These are phyloP conservation scores for Malassezia restricta DNA, from an alignment of 1,284 basidiomycete genomes.

Conservation along the genomic window DNA sequence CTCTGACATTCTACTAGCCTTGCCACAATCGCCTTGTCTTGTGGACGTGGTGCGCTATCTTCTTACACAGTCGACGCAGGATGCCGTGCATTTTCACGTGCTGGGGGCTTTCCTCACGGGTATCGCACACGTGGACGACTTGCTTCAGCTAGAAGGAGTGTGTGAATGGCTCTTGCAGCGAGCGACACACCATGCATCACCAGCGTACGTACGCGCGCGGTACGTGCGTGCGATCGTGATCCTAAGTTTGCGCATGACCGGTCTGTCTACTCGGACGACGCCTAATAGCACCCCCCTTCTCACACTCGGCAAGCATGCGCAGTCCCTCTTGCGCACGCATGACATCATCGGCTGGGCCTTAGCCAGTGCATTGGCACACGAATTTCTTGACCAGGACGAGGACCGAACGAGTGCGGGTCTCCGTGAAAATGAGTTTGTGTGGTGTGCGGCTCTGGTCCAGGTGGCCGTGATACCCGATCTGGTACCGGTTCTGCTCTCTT, in stretches of 20 bases:
- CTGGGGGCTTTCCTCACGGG: constrained; percentile 7
- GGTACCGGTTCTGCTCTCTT: neutral
- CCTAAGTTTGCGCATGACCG: neutral
- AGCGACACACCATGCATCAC: neutral
- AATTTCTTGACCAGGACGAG: neutral
- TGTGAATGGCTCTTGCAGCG: constrained; percentile 13
- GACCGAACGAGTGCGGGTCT: constrained; percentile 15
- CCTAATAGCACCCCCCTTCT: neutral
- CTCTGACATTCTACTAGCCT: neutral
- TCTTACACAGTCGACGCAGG: neutral
- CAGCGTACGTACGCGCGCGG: constrained; percentile 1
- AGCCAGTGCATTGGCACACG: neutral
- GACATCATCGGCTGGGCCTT: neutral
- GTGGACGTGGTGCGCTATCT: constrained; percentile 3
- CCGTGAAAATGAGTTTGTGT: constrained; percentile 23
- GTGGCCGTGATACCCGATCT: constrained; percentile 2
- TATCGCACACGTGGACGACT: neutral
- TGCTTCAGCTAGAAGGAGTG: neutral
- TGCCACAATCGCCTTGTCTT: neutral
- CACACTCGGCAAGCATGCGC: neutral
- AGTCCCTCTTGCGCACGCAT: neutral
- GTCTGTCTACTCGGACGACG: neutral
- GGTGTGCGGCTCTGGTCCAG: constrained; percentile 29
- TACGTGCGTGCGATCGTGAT: constrained; percentile 1
- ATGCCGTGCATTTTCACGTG: constrained; percentile 7